Base-by-base conservation (phyloP, 352 stramenopile species). In the Pythium apleroticum region DNA sequence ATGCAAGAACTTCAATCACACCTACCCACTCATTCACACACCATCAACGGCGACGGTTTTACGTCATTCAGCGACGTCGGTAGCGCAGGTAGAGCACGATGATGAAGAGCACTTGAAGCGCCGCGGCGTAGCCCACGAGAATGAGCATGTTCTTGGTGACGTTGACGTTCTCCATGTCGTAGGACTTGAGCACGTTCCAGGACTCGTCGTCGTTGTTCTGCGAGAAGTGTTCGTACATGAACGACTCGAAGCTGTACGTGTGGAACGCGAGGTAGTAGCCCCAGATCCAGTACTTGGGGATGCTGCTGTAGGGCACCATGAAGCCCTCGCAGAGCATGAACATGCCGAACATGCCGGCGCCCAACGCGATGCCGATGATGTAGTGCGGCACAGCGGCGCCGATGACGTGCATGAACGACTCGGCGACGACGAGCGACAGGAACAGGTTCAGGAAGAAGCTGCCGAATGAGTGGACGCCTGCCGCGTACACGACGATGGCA, bases 281-380 rank as follows among this genome's bases (percentile, higher is more conserved):
- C 89, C 89, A 97, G 37, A 77, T 80, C 76, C 88, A 90, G 72
- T 89, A 92, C 28, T 62, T 46, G 2, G 85, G 85, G 57, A 97
- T 95, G 41, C 72, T 62, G 27, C 69, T 49, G 30, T 65, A 75
- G 12, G 83, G 77, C 48, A 94, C 78, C 74, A 96, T 89, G 72
- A 96, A 95, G n/a, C 88, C 89, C 66, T 95, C 83, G 53, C 82
- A 91, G 15, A 94, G 78, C 80, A 93, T 95, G 45, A 95, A 92
- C 69, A 97, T 90, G 43, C 88, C 89, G 52, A 93, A 95, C 45
- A 92, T 55, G 52, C 89, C 85, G 6, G 85, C 88, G 6, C 76
- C 84, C 24, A 95, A 62, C 12, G 86, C 88, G 52, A 97, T 94
- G 14, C 87, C 89, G 63, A 92, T 92, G 62, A 97, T 93, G 69